Base-by-base conservation (phyloP, 768 basidiomycete species). In the Coprinopsis sp. region DNA sequence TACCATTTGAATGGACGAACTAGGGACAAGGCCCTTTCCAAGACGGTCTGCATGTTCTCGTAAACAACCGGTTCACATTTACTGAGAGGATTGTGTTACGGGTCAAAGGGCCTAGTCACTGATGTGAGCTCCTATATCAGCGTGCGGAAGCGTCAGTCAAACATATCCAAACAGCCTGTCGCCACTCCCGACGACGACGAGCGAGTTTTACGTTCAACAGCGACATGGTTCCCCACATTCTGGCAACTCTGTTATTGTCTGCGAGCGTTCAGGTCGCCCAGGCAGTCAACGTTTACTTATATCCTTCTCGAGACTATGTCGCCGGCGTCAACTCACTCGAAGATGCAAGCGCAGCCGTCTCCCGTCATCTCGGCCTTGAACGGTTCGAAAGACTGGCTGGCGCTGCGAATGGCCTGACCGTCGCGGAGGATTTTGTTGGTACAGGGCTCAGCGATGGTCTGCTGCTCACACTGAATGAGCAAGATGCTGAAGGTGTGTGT, bases 331-430 rank as follows among this genome's bases (percentile, higher is more conserved):
- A 81, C 21, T 72, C 77, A 16, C 68, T 72, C 22, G 69, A 74
- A 33, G 75, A 78, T 40, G 82, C 82, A 33, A 79, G 74, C 54
- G 71, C 77, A 28, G 77, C 71, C 5, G 67, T 90, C 25, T 77
- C 84, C 16, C 77, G 75, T 44, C 85, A 89, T 60, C 74, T 89
- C 10, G 80, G 82, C n/a, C 72, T 88, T 4, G 87, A 88, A 54
- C 64, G 64, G 16, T 81, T 82, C 53, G 82, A 85, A 57, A 64
- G 69, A 21, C 60, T 80, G 23, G 64, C 54, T 43, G 68, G 69
- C 49, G 59, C 65, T 42, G 66, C 66, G 27, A 51, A 60, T 23
- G 44, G 55, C 50, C 38, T 51, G 27, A 56, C 54, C 37, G 51
- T 64, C 47, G 58, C 54, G 29, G 71, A 76, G 38, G 66, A 72